Evolutionary conservation across 108 stramenopile species (phyloP), one percentile per base, ranked within the genome.

Genomic region (Fragilaria crotonensis): DNA sequence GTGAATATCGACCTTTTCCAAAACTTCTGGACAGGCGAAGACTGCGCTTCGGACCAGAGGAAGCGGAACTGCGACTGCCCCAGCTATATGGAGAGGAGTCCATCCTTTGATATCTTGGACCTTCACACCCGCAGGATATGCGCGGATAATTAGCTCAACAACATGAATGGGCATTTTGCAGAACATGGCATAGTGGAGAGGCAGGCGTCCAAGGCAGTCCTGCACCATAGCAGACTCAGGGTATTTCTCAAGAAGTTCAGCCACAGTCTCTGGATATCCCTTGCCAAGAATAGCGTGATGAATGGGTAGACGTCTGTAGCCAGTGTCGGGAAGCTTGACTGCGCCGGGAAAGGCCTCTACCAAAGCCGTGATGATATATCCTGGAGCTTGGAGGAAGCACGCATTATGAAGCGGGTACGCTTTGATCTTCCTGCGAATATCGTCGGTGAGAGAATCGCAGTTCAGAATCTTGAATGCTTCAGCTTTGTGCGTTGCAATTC

Each of bases 111-210:
- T 20, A 27, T 62, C 61, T 11, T 20, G 21, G 20, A 48, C 50
- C 2, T 20, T 5, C 2, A 45, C 51, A 2, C 25, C 30, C 1
- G 3, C 20, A 48, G 61, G 23, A 41, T 48, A 28, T 18, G 27
- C 28, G 25, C 21, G 3, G 14, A 62, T 21, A 3, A 62, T 25
- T 21, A 19, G 26, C 17, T 52, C 21, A 62, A 62, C 52, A 27
- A 54, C 17, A 19, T 52, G 14, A 30, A 52, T 52, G 1, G 61
- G 29, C n/a, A 32, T n/a, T 20, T 52, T 21, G 27, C 29, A 30
- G 33, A 30, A 51, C 3, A 62, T 41, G 29, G 61, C 61, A 36
- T 62, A 62, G 23, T 62, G 61, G 18, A 62, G 50, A n/a, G 61
- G 61, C 26, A 62, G 50, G 0, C 61, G 48, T 2, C 61, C 61